Evolutionary conservation across 805 yeast genomes (phyloP).

Genomic region (Starmerella apicola): DNA sequence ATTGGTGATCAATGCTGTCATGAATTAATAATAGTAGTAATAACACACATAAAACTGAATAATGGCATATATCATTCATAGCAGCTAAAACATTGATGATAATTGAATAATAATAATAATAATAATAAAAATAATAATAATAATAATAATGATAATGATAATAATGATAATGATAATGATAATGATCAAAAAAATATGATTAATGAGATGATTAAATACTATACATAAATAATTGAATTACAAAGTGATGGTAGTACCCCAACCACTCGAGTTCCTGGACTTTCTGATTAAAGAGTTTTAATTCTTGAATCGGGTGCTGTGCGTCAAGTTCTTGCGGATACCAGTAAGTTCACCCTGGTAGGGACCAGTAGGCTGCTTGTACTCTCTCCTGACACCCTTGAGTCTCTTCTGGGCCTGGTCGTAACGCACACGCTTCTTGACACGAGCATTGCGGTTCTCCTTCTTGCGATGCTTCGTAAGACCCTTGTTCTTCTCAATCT

Average conservation of each 20-base stretch:
- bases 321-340: constrained; percentile 87
- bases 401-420: constrained; percentile 90
- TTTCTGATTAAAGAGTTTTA: too few relatives aligned
- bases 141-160: too few relatives aligned
- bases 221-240: not conserved
- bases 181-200: too few relatives aligned
- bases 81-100: too few relatives aligned
- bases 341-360: constrained; percentile 94
- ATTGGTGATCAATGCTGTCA: constrained; percentile 2
- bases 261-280: too few relatives aligned
- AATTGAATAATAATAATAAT: too few relatives aligned
- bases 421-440: constrained; percentile 95
- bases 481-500: constrained; percentile 92
- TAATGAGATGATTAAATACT: not conserved
- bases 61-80: too few relatives aligned
- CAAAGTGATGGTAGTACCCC: not conserved
- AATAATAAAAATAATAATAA: not conserved
- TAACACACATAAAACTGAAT: not conserved
- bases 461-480: constrained; percentile 86
- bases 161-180: too few relatives aligned
- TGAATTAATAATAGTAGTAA: not conserved
- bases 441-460: constrained; percentile 90
- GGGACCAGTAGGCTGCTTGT: constrained; percentile 58
- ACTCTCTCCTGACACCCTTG: constrained; percentile 81
- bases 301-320: constrained; percentile 52